These are phyloP conservation scores for Aspergillus thermomutatus DNA, from an alignment of 2,329 filamentous ascomycete species.

Conservation along the genomic window DNA sequence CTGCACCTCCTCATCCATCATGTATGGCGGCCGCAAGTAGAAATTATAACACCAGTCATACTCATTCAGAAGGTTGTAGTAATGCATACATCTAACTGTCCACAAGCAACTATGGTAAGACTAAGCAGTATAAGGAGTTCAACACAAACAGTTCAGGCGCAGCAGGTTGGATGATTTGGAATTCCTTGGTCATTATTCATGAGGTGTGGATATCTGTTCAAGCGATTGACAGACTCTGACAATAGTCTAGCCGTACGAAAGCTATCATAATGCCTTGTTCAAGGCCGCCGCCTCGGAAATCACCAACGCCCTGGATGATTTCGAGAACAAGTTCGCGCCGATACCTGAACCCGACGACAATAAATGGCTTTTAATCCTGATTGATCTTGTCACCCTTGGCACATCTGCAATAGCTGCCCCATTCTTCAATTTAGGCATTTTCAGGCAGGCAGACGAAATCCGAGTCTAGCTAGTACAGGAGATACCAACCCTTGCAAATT, in stretches of 20 bases:
- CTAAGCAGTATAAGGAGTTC: neutral
- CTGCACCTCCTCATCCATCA: neutral
- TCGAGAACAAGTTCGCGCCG: constrained; percentile 29
- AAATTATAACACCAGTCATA: neutral
- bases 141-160: neutral
- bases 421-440: constrained; percentile 24
- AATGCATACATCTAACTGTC: too few relatives aligned
- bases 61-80: neutral
- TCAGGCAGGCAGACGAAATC: neutral
- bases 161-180: neutral
- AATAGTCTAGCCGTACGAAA: too few relatives aligned
- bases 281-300: neutral
- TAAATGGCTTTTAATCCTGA: constrained; percentile 25
- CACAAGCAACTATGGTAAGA: neutral
- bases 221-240: neutral
- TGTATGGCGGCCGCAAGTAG: neutral
- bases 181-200: constrained; percentile 3
- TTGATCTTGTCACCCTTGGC: constrained; percentile 29
- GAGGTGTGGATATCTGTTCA: neutral
- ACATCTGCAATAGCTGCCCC: constrained; percentile 18
- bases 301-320: constrained; percentile 8
- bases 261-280: too few relatives aligned
- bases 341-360: constrained; percentile 19
- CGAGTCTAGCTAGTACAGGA: too few relatives aligned
- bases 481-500: too few relatives aligned